These are phyloP conservation scores for Thielaviopsis cerberus DNA, from an alignment of 2,329 filamentous ascomycete genomes.

Conservation along the genomic window DNA sequence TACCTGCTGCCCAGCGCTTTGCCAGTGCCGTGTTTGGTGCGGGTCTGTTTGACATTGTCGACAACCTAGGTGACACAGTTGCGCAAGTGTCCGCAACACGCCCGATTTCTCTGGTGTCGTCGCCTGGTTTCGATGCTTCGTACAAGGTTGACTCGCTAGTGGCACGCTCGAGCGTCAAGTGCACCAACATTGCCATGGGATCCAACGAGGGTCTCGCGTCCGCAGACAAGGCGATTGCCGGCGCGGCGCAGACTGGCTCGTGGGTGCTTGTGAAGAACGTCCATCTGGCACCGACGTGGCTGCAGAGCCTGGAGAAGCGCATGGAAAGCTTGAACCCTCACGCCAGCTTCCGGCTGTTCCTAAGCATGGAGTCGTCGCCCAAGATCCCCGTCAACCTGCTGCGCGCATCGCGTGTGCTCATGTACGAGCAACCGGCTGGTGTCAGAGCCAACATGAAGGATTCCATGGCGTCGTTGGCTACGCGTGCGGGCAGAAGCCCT, in stretches of 20 bases:
- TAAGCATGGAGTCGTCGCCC: slow-evolving; percentile 92
- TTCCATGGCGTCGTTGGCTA: slow-evolving; percentile 66
- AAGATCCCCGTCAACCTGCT: slow-evolving; percentile 95
- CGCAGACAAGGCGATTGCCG: slow-evolving; percentile 87
- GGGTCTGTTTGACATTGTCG: slow-evolving; percentile 63
- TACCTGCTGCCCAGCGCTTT: slow-evolving; percentile 83
- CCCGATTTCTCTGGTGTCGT: slow-evolving; percentile 83
- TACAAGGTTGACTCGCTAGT: slow-evolving; percentile 97
- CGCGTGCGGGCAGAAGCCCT: slow-evolving; percentile 58
- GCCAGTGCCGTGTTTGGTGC: slow-evolving; percentile 69
- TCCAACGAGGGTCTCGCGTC: slow-evolving; percentile 84
- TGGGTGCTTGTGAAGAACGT: slow-evolving; percentile 99
- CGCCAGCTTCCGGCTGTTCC: slow-evolving; percentile 78
- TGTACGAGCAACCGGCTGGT: slow-evolving; percentile 96
- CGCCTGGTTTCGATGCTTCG: slow-evolving; percentile 89
- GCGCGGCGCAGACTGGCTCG: slow-evolving; percentile 74
- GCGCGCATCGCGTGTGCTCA: slow-evolving; percentile 78
- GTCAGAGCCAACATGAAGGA: slow-evolving; percentile 98
- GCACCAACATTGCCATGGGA: slow-evolving; percentile 97
- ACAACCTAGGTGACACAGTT: slow-evolving; percentile 72
- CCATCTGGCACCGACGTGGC: slow-evolving; percentile 84
- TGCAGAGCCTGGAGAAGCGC: slow-evolving; percentile 91
- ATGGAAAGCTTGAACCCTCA: slow-evolving; percentile 91
- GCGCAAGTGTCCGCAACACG: slow-evolving; percentile 66
- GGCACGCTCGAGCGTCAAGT: slow-evolving; percentile 60